phyloP scores from a whole-genome alignment of 768 basidiomycete genomes.

The Naganishia antarctica region DNA sequence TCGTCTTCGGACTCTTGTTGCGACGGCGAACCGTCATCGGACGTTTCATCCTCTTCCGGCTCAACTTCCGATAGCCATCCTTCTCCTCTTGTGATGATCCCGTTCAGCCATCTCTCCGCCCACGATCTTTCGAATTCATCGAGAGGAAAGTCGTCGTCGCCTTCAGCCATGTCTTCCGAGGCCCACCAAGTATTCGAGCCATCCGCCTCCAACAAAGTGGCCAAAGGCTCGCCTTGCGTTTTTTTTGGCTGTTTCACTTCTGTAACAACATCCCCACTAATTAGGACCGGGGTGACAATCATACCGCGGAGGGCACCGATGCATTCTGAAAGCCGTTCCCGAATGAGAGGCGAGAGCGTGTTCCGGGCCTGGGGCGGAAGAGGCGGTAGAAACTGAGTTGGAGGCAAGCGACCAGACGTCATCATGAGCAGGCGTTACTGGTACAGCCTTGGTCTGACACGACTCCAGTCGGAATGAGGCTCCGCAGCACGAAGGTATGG shows the following conservation, averaged over 20 bases:
- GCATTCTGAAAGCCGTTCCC: slow-evolving; percentile 15
- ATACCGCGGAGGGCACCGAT: background rate
- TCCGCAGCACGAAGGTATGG: no score
- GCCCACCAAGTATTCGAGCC: no score
- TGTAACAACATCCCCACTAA: slow-evolving; percentile 7
- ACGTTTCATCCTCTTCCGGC: slow-evolving; percentile 28
- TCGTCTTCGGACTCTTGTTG: slow-evolving; percentile 12
- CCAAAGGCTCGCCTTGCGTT: background rate
- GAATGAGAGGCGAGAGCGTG: slow-evolving; percentile 35
- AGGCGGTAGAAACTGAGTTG: slow-evolving; percentile 40
- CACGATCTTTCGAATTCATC: slow-evolving; percentile 47
- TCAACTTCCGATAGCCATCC: slow-evolving; percentile 40
- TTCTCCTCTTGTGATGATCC: slow-evolving; percentile 41
- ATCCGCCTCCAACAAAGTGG: no score
- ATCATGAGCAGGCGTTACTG: background rate
- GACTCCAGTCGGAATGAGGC: no score
- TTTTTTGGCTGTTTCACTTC: background rate
- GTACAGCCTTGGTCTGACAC: background rate
- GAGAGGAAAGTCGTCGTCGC: slow-evolving; percentile 31
- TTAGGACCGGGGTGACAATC: slow-evolving; percentile 9
- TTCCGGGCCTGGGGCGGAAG: slow-evolving; percentile 37
- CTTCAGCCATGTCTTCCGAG: background rate
- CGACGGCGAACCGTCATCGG: slow-evolving; percentile 7
- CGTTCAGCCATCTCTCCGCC: slow-evolving; percentile 47
- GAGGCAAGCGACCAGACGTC: slow-evolving; percentile 22